Evolutionary conservation across 208 protist species (phyloP).

Genomic region (Sergeia podlipaevii): DNA sequence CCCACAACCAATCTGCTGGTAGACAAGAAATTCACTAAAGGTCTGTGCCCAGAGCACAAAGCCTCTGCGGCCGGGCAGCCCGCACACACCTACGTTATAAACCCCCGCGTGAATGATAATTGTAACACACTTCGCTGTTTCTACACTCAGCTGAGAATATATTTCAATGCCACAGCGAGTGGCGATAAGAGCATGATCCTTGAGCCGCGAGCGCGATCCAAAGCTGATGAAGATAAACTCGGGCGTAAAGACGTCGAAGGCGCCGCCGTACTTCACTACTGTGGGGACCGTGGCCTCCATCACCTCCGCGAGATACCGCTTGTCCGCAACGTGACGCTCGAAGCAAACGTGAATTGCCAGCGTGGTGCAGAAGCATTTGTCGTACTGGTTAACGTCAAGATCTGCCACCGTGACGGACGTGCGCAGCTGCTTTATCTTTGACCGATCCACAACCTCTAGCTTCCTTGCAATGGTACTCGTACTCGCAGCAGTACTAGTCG

Average conservation of each 20-base stretch:
- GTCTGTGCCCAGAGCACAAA: constrained; percentile 28
- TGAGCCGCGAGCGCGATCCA: constrained; percentile 13
- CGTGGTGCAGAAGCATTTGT: constrained; percentile 23
- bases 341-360: constrained; percentile 18
- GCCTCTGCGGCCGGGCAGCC: constrained; percentile 26
- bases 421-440: no score
- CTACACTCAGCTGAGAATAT: constrained; percentile 15
- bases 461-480: no score
- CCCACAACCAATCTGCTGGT: constrained; percentile 18
- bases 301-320: constrained; percentile 17
- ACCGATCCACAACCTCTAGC: no score
- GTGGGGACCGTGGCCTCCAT: constrained; percentile 16
- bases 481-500: no score
- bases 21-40: constrained; percentile 15
- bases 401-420: no score
- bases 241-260: constrained; percentile 29
- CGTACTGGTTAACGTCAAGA: constrained; percentile 10
- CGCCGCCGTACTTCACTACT: constrained; percentile 31
- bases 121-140: constrained; percentile 11
- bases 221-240: constrained; percentile 40
- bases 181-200: constrained; percentile 29
- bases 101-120: constrained; percentile 36
- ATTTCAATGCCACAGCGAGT: constrained; percentile 33
- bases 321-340: background rate
- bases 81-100: constrained; percentile 26